Evolutionary conservation across 1,139 yeast genomes (phyloP), one percentile per base, ranked within the genome.

Genomic region (Yamadazyma sp.): DNA sequence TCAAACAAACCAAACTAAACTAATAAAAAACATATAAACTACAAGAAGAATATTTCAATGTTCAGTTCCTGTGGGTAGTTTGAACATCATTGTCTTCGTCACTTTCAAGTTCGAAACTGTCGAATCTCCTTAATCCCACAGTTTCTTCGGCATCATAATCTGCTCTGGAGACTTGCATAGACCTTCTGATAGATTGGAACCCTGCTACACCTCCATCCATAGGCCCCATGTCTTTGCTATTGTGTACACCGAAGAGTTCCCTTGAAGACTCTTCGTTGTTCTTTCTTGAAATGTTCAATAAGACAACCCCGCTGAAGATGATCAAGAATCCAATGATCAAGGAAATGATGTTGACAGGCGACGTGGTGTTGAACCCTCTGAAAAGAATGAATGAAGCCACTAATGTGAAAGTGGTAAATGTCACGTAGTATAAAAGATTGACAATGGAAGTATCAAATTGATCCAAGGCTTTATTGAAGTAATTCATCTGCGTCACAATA

Each of bases 371-470:
- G 72, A 89, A 89, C 14, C 96, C 96, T 54, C 83, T 76, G 66
- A 88, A 89, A 42, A 88, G 69, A 48, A 89, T 84, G 60, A 89
- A 89, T 27, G 95, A 87, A 1, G 97, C 96, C 40, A 79, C 73
- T 51, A 88, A 73, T 0, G 96, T 89, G 42, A 87, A 87, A 1
- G 96, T 88, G 30, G 97, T 88, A 64, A 88, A 89, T 0, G 96
- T 83, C 41, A 88, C 97, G 56, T 89, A 88, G 65, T 88, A 88
- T 46, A 88, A 70, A 24, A 96, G 96, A 61, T 89, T 88, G 41
- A 88, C 96, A 49, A 89, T 86, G 1, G 95, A 87, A 3, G 96
- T 88, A 58, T 88, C 96, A 55, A 87, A 88, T 61, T 87, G 96
- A 54, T 91, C 96, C 55, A 88, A 73, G 0, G 96, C 96, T 66